Conservation (phyloP, 108 stramenopile species). For the Cyclotella cryptica region DNA sequence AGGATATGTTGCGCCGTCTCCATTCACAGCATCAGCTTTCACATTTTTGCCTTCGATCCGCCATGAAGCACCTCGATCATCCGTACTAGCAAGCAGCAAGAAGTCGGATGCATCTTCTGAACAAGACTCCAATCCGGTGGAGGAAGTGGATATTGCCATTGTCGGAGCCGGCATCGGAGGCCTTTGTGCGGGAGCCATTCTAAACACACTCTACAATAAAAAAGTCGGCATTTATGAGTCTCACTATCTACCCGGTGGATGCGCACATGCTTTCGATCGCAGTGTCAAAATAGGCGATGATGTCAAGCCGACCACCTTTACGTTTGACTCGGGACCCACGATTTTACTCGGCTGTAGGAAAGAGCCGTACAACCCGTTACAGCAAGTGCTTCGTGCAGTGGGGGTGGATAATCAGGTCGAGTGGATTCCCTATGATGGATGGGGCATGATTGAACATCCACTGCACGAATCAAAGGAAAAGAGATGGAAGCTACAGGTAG, state of each 20-base stretch:
- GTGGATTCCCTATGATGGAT: constrained; percentile 91
- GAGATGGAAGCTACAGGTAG: constrained; percentile 87
- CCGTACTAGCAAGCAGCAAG: not conserved
- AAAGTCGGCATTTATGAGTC: constrained; percentile 89
- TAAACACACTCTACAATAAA: constrained; percentile 84
- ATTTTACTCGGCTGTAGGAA: constrained; percentile 84
- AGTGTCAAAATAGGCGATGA: constrained; percentile 33
- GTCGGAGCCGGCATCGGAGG: constrained; percentile 92
- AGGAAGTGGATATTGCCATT: constrained; percentile 81
- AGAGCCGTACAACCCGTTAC: constrained; percentile 81
- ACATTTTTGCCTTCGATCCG: no score
- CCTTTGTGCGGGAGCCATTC: constrained; percentile 88
- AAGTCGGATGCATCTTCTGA: not conserved
- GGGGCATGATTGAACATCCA: constrained; percentile 92
- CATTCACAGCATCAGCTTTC: no score
- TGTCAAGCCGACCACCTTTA: constrained; percentile 51
- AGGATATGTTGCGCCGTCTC: no score
- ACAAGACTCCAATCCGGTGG: not conserved
- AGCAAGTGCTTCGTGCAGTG: constrained; percentile 89
- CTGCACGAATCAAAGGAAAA: constrained; percentile 33
- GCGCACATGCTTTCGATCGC: constrained; percentile 89
- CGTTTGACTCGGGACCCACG: constrained; percentile 93
- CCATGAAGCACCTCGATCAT: not conserved
- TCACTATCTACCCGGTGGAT: constrained; percentile 91
- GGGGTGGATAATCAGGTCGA: constrained; percentile 73